Evolutionary conservation across 306 rosid species (phyloP), one percentile per base, ranked within the genome.

Genomic region (Castanopsis chinensis): DNA sequence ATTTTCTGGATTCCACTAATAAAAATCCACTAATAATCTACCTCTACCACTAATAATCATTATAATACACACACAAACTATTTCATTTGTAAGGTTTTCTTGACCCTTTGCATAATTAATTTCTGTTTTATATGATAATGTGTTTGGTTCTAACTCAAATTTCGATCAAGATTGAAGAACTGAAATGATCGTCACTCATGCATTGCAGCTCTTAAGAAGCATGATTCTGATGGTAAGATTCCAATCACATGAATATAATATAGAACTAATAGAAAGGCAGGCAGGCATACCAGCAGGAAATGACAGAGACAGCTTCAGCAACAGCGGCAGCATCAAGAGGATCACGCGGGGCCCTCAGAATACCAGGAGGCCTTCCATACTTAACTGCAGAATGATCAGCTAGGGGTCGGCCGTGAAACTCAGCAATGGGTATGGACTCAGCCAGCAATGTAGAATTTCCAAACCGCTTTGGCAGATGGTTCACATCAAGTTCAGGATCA

Each of bases 321-420:
- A 94, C 98, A 0, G 83, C 82, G 13, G 85, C 60, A 20, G 97
- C 89, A 71, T 94, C 97, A 9, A 94, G 98, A 12, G 94, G 98
- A 0, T 91, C 89, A 0, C 98, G 97, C 12, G 98, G 97, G n/a
- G 6, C 79, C 33, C 94, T 80, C 0, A 94, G 89, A 17, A 21
- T 70, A 59, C 98, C 97, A 0, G 97, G 92, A 17, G 93, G 89
- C 20, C 98, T 85, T 41, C 98, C 98, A 35, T 71, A 92, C 79
- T 91, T 88, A 43, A 92, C 77, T 0, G 93, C 91, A 3, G 93
- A 83, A 77, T 94, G 97, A 78, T 94, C 98, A 0, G 92, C 98
- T 0, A 94, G 80, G 0, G 98, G 98, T 0, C 98, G 94, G 8
- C 94, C 97, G 63, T 92, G 97, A 76, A 49, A 88, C 86, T 94